Conservation (phyloP, 2,329 filamentous ascomycete genomes). For the Pleurostoma richardsiae region DNA sequence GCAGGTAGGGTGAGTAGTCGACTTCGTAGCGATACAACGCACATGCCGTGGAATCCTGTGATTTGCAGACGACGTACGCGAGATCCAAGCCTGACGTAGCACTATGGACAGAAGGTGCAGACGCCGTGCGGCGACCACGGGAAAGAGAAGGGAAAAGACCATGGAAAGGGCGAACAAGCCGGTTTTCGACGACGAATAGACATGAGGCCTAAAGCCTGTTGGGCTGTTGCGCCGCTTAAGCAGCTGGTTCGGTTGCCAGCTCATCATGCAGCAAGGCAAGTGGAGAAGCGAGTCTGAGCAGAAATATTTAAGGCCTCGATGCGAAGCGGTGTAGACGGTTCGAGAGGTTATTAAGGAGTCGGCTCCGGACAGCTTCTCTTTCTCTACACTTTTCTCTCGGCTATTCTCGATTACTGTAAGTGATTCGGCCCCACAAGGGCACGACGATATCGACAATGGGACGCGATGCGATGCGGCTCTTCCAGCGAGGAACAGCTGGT, state of each 20-base stretch:
- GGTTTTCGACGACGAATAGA: neutral
- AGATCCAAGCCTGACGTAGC: neutral
- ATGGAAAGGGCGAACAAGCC: conserved; percentile 11
- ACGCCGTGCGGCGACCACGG: neutral
- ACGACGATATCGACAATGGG: neutral
- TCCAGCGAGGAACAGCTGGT: conserved; percentile 8
- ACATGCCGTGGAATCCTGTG: neutral
- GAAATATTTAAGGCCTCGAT: conserved; percentile 11
- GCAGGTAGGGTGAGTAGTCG: too few relatives aligned
- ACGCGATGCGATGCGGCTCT: conserved; percentile 6
- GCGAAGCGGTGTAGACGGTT: neutral
- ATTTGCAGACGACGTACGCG: neutral
- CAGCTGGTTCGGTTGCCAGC: conserved; percentile 22
- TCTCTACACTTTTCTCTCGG: too few relatives aligned
- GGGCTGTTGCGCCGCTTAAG: conserved; percentile 14
- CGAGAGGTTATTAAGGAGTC: too few relatives aligned
- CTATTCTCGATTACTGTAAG: neutral
- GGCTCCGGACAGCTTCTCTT: too few relatives aligned
- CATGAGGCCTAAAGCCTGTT: neutral
- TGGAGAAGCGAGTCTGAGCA: conserved; percentile 18
- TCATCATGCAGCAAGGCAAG: conserved; percentile 27
- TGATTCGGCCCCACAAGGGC: too few relatives aligned
- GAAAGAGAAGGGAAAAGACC: conserved; percentile 8
- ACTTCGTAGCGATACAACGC: neutral
- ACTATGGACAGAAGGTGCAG: neutral